Evolutionary conservation across 495 filamentous ascomycete species (phyloP).

Genomic region (Neurospora tetraspora): DNA sequence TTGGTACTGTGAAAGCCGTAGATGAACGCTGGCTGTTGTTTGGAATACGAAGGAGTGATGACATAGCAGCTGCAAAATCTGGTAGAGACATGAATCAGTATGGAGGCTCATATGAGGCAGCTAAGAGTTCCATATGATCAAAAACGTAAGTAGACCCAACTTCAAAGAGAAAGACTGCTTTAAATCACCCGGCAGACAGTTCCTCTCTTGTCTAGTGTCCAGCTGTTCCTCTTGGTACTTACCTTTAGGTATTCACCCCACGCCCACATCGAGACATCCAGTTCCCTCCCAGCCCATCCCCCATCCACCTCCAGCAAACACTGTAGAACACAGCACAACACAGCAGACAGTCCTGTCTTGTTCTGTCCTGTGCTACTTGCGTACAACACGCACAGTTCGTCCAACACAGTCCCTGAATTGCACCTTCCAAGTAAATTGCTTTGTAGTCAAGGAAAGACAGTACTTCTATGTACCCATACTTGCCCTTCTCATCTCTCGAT

Average conservation of each 20-base stretch:
- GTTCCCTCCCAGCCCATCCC: too few species aligned
- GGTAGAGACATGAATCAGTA: not conserved
- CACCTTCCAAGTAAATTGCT: not conserved
- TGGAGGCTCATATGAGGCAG: too few species aligned
- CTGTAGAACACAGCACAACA: not conserved
- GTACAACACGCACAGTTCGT: not conserved
- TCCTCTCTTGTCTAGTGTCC: not conserved
- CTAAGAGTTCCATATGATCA: too few species aligned
- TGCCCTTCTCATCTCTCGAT: not conserved
- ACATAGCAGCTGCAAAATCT: not conserved
- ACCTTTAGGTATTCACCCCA: not conserved
- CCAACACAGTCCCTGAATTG: not conserved
- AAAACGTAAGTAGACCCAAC: too few species aligned
- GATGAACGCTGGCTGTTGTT: not conserved
- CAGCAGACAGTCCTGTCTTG: too few species aligned
- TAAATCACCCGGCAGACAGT: not conserved
- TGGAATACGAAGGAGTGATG: not conserved
- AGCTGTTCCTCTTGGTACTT: not conserved
- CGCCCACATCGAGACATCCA: not conserved
- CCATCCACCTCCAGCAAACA: not conserved
- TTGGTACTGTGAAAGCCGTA: not conserved
- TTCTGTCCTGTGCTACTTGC: not conserved
- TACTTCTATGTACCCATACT: not conserved
- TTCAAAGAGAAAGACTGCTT: not conserved
- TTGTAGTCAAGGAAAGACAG: not conserved